Evolutionary conservation across 1,284 basidiomycete genomes (phyloP), one percentile per base, ranked within the genome.

Genomic region (Moesziomyces sp.): DNA sequence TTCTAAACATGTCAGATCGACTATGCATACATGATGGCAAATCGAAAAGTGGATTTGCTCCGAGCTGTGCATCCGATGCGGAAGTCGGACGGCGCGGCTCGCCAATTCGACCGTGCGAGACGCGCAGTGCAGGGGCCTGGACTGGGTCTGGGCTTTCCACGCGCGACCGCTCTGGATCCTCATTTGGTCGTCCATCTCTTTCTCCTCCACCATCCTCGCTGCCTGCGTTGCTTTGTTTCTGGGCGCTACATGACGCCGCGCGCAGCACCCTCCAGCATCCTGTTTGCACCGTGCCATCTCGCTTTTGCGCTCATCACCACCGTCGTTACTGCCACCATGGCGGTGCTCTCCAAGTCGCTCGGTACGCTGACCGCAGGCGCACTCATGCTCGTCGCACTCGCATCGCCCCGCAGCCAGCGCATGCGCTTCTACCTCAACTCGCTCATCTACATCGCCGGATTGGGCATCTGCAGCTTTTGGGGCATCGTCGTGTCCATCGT

Each of bases 401-500:
- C 78, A 13, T 81, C 82, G 7, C 76, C 80, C 1, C 73, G 80
- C 34, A 78, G 73, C 2, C 72, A 70, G 26, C 57, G 58, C 2
- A 58, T 77, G n/a, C 66, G 82, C 3, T 74, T 78, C 58, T 80
- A 80, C 56, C 67, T 82, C 35, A 83, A 83, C 55, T 58, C 72
- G 19, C 18, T 74, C 11, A 79, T 93, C 52, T 98, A 94, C 84
- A 85, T 94, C 49, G 89, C 90, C 10, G 89, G 91, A 1, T 83
- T 97, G 50, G 89, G 89, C 19, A 86, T 91, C 28, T 89, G 91
- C 73, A 93, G 91, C 4, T 88, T 90, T 54, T 91, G 90, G 87
- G 93, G 93, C 46, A 87, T 92, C 49, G 81, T 93, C 48, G 86
- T 91, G 52, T 91, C 91, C 3, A 86, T 93, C 18, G 87, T 90